Base-by-base conservation (phyloP, 1,284 basidiomycete genomes). In the Phaffia rhodozyma region DNA sequence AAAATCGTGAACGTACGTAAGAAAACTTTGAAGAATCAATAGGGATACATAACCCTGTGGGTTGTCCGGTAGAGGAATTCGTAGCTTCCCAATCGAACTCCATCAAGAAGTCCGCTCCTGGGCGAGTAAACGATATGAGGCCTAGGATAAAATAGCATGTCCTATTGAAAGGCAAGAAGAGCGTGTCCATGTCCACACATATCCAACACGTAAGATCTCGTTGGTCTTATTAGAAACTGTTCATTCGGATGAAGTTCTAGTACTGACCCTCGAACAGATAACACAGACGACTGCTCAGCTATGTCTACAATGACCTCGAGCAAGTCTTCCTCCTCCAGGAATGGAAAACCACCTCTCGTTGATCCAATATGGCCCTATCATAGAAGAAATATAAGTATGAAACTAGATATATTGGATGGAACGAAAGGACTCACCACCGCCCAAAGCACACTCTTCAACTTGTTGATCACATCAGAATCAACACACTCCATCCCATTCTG, bases 121-220 rank as follows among this genome's bases (percentile, higher is more conserved):
- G 82, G 20, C 79, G 78, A 0, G 87, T 89, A 0, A 82, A 83
- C 1, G 88, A 85, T 60, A 91, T 82, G 49, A 91, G 79, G 0
- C 93, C 93, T 9, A 98, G 79, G 5, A 94, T 89, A 71, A 92
- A 97, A 79, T 94, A 98, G 72, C 91, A 96, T 1, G 96, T 97
- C 5, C 92, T 94, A 69, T 4, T 16, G 7, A 30, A 16, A 11
- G 5, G 2, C 13, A 48, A 54, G 55, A 23, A 59, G 58, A 55
- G 43, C 2, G 1, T 34, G 4, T 34, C 32, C 32, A 34, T 5
- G 9, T 9, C 32, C 32, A 34, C 4, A 9, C 32, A 34, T 34
- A 34, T 34, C 5, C 9, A 34, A 34, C 9, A 34, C 5, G 9
- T 34, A 4, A 34, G 32, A 34, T 9, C 9, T 9, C 5, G 32